Evolutionary conservation across 371 early-diverging fungal genomes (phyloP), one percentile per base, ranked within the genome.

Genomic region (Mucor ambiguus): DNA sequence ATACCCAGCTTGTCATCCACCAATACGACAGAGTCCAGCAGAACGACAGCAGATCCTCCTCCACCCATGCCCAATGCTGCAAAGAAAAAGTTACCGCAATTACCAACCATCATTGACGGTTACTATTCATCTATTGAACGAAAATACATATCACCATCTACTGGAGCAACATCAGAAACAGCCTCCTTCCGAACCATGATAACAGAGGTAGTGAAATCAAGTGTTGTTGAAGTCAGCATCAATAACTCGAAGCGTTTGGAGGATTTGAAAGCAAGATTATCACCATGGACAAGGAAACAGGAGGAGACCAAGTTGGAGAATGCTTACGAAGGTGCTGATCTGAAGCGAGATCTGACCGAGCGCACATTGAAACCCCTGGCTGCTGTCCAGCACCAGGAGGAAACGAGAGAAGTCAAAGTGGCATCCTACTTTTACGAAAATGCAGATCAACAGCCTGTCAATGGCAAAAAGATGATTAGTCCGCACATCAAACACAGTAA

Each of bases 401-500:
- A 61, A 38, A 70, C 74, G 10, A 68, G 64, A 26, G 79, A 79
- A 60, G 61, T 76, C 8, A 72, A 69, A 22, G 60, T 73, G 14
- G 62, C 77, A 3, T 76, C 76, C 3, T 64, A 57, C 9, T 73
- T 67, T 37, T 58, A 71, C 32, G 70, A 69, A 16, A 10, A 54
- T 32, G 22, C 20, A 18, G 18, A 59, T 24, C 44, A 54, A 29
- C 52, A 33, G 32, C 29, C 28, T 26, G 6, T 26, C 16, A 60
- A 41, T 57, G 18, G 35, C 2, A 58, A 52, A 37, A 62, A 48
- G 12, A 29, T 24, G 16, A 35, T 75, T 4, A 77, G 79, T 28
- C 79, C 79, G 7, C 82, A 78, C 63, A 74, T 79, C 32, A 72
- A 79, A 30, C 79, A 82, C 41, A 78, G 81, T 77, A 69, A 60